These are phyloP conservation scores for Pestalotiopsis sp. DNA, from an alignment of 2,329 filamentous ascomycete genomes.

Conservation along the genomic window DNA sequence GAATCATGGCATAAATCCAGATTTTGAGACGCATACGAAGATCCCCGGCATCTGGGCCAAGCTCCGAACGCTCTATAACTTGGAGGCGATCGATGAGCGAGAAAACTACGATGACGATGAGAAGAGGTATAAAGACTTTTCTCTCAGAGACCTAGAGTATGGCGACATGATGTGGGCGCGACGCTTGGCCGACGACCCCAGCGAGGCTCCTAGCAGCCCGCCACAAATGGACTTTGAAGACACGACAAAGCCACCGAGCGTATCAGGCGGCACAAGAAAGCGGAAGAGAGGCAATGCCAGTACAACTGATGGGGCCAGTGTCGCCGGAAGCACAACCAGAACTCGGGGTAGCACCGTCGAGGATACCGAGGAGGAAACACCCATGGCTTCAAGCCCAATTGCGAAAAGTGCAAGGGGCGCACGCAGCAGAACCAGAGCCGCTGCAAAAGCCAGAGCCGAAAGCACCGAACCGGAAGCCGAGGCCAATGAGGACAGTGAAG, in stretches of 20 bases:
- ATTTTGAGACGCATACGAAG: slow-evolving; percentile 75
- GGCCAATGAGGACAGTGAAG: slow-evolving; percentile 23
- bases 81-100: slow-evolving; percentile 83
- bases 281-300: slow-evolving; percentile 45
- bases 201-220: slow-evolving; percentile 51
- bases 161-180: slow-evolving; percentile 49
- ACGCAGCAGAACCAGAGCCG: slow-evolving; percentile 45
- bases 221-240: slow-evolving; percentile 41
- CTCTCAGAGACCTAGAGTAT: slow-evolving; percentile 53
- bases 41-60: slow-evolving; percentile 94
- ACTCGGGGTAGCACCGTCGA: slow-evolving; percentile 52
- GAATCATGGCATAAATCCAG: slow-evolving; percentile 77
- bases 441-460: slow-evolving; percentile 42
- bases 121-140: slow-evolving; percentile 68
- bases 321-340: slow-evolving; percentile 51
- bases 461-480: slow-evolving; percentile 28
- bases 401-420: slow-evolving; percentile 44
- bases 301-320: slow-evolving; percentile 39
- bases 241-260: slow-evolving; percentile 18
- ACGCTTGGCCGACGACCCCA: slow-evolving; percentile 45
- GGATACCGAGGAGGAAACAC: slow-evolving; percentile 51
- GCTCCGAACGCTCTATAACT: slow-evolving; percentile 79
- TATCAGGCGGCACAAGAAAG: slow-evolving; percentile 34
- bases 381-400: slow-evolving; percentile 41
- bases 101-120: slow-evolving; percentile 65